A percentile compares a stretch with the other conserved stretches of the same genome.
Evolutionary conservation across 176 grass and related monocot genomes (phyloP).

Genomic region (Eremochloa ophiuroides): DNA sequence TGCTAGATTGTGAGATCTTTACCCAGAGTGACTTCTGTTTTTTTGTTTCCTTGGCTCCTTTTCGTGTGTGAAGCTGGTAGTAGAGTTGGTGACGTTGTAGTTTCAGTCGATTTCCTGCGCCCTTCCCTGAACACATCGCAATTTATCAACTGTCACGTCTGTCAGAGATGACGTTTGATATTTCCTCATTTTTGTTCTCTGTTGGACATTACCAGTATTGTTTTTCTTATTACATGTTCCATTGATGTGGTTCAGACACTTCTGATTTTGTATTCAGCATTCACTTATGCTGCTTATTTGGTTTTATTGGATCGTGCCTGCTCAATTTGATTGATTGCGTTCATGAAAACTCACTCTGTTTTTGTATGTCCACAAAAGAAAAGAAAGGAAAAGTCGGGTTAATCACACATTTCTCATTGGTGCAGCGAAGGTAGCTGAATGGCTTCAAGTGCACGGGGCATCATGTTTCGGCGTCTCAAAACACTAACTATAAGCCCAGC

Average conservation of each 20-base stretch:
- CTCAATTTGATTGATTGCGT: background rate
- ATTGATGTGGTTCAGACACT: background rate
- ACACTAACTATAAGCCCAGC: no score
- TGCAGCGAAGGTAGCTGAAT: constrained; percentile 1
- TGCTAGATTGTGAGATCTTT: no score
- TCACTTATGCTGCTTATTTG: background rate
- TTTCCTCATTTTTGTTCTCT: background rate
- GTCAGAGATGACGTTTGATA: background rate
- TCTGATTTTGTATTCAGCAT: background rate
- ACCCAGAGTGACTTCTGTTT: no score
- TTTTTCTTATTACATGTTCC: background rate
- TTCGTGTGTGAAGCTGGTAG: no score
- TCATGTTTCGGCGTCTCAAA: no score
- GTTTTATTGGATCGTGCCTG: background rate
- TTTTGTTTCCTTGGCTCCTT: no score
- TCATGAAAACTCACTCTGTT: background rate
- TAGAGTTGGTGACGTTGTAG: background rate
- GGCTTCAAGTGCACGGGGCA: constrained; percentile 10
- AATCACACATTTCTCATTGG: background rate
- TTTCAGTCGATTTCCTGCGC: background rate
- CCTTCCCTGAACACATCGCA: background rate
- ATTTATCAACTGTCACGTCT: background rate
- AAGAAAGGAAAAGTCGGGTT: background rate
- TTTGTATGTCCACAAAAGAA: background rate
- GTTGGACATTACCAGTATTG: background rate